These are phyloP conservation scores for Hymenoscyphus fraxineus DNA, from an alignment of 2,329 filamentous ascomycete genomes.

Conservation along the genomic window DNA sequence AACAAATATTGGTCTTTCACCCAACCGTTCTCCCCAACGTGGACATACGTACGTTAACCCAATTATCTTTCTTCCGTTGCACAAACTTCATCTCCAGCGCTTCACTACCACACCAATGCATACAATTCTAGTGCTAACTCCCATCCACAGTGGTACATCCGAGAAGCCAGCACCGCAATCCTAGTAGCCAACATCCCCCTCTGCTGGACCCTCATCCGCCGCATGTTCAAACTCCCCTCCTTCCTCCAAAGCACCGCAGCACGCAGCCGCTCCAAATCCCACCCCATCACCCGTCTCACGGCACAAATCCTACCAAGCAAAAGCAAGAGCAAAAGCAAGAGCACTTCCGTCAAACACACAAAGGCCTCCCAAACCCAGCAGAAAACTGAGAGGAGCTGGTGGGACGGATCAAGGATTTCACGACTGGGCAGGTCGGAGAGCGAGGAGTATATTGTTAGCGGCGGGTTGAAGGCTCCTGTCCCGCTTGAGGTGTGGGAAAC, in stretches of 20 bases:
- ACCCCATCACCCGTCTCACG: slow-evolving; percentile 8
- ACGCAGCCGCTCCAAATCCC: slow-evolving; percentile 15
- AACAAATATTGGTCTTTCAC: slow-evolving; percentile 45
- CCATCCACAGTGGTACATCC: slow-evolving; percentile 44
- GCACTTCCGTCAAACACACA: not conserved
- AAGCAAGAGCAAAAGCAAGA: not conserved
- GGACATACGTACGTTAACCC: slow-evolving; percentile 27
- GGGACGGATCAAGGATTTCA: slow-evolving; percentile 17
- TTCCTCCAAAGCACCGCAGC: slow-evolving; percentile 18
- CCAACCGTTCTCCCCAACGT: slow-evolving; percentile 34
- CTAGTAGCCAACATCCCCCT: slow-evolving; percentile 51
- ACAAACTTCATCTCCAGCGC: too few relatives aligned
- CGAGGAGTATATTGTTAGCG: slow-evolving; percentile 22
- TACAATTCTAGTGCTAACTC: not conserved
- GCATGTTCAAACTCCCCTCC: slow-evolving; percentile 36
- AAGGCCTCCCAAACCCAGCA: not conserved
- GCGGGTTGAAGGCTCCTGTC: slow-evolving; percentile 8
- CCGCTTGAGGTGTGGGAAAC: slow-evolving; percentile 28
- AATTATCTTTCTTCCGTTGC: not conserved
- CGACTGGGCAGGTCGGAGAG: slow-evolving; percentile 21
- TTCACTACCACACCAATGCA: not conserved
- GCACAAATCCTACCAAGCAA: not conserved
- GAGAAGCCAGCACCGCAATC: slow-evolving; percentile 50
- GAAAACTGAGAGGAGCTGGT: slow-evolving; percentile 19
- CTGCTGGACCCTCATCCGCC: slow-evolving; percentile 49